These are phyloP conservation scores for Fusarium stilboides DNA, from an alignment of 2,329 filamentous ascomycete genomes.

Conservation along the genomic window DNA sequence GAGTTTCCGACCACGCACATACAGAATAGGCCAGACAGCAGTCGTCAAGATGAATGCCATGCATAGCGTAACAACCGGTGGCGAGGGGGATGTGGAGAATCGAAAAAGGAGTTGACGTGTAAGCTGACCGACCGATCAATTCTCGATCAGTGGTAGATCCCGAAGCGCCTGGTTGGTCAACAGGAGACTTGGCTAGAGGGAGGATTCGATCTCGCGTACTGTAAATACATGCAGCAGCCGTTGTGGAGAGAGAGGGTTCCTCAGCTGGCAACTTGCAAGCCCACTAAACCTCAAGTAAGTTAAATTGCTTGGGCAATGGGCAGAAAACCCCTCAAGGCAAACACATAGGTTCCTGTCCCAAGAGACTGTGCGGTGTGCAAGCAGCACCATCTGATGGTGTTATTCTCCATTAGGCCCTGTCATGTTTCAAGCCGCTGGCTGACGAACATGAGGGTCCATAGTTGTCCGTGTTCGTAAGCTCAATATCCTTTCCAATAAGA, in stretches of 20 bases:
- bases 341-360: slow-evolving; percentile 1
- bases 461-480: slow-evolving; percentile 11
- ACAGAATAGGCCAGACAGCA: slow-evolving; percentile 1
- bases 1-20: slow-evolving; percentile 32
- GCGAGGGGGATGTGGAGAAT: slow-evolving; percentile 21
- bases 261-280: slow-evolving; percentile 38
- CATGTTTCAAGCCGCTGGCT: slow-evolving; percentile 10
- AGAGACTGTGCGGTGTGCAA: slow-evolving; percentile 11
- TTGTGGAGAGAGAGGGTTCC: slow-evolving; percentile 22
- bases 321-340: background rate
- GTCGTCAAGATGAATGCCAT: slow-evolving; percentile 16
- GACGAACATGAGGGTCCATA: slow-evolving; percentile 25
- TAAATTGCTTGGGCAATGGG: background rate
- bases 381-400: slow-evolving; percentile 15
- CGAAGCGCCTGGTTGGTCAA: slow-evolving; percentile 17
- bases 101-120: slow-evolving; percentile 29
- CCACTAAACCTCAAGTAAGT: background rate
- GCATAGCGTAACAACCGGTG: slow-evolving; percentile 18
- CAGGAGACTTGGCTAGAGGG: slow-evolving; percentile 8
- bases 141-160: slow-evolving; percentile 24
- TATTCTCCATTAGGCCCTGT: slow-evolving; percentile 15
- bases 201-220: slow-evolving; percentile 28
- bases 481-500: slow-evolving; percentile 14
- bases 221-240: slow-evolving; percentile 21
- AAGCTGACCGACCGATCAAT: slow-evolving; percentile 38